A percentile compares a stretch with the other conserved stretches of the same genome.
Conservation (phyloP, 352 stramenopile genomes). For the Globisporangium megalacanthum region DNA sequence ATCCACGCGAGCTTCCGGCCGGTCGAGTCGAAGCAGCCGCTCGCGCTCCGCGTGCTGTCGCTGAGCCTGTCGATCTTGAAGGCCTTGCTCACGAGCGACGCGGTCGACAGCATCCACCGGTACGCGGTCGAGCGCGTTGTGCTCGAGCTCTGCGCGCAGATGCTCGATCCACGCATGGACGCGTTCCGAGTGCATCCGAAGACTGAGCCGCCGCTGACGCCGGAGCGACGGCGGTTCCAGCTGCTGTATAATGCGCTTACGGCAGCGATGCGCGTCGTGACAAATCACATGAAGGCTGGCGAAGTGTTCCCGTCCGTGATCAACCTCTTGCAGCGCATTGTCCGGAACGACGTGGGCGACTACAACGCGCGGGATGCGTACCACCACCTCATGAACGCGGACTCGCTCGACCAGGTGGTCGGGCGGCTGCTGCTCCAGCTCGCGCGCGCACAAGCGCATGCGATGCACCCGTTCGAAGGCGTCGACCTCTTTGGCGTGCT, state of each 20-base stretch:
- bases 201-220: slow-evolving; percentile 25
- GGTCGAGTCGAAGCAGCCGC: slow-evolving; percentile 50
- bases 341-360: slow-evolving; percentile 73
- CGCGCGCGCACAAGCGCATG: slow-evolving; percentile 45
- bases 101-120: slow-evolving; percentile 56
- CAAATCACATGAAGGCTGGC: slow-evolving; percentile 49
- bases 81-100: slow-evolving; percentile 52
- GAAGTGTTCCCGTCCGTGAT: slow-evolving; percentile 77
- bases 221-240: slow-evolving; percentile 54
- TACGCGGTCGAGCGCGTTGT: slow-evolving; percentile 74
- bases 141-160: slow-evolving; percentile 66
- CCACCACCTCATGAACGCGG: slow-evolving; percentile 69
- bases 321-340: slow-evolving; percentile 72
- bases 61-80: slow-evolving; percentile 68
- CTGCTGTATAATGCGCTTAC: slow-evolving; percentile 71
- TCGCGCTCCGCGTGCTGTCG: slow-evolving; percentile 66
- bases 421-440: slow-evolving; percentile 68
- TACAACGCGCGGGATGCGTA: slow-evolving; percentile 69
- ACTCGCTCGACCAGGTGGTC: slow-evolving; percentile 76
- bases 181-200: slow-evolving; percentile 40
- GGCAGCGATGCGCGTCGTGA: slow-evolving; percentile 50
- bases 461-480: slow-evolving; percentile 61
- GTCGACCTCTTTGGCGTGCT: slow-evolving; percentile 80
- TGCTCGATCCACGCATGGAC: slow-evolving; percentile 67
- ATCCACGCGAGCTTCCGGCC: slow-evolving; percentile 69